phyloP scores from a whole-genome alignment of 352 stramenopile genomes.

The Phytophthora melonis region DNA sequence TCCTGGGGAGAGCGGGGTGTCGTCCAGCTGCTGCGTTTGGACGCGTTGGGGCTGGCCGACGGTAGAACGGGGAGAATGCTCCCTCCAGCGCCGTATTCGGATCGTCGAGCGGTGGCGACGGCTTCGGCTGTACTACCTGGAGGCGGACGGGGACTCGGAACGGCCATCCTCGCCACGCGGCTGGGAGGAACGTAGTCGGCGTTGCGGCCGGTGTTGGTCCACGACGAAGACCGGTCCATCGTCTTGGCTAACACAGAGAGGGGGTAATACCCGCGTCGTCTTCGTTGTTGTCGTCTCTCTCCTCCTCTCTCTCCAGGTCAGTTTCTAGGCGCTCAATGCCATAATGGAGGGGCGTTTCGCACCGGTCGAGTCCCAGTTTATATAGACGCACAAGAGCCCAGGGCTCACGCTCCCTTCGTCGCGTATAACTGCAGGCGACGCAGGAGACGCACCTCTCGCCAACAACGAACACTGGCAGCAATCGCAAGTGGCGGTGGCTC shows the following conservation, averaged over 20 bases:
- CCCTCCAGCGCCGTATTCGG: slow-evolving; percentile 30
- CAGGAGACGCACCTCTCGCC: too few relatives aligned
- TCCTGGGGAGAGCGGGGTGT: slow-evolving; percentile 42
- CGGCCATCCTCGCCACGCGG: slow-evolving; percentile 33
- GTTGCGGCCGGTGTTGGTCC: slow-evolving; percentile 22
- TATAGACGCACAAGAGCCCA: slow-evolving; percentile 1
- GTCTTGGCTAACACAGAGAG: neutral
- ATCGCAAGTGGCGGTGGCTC: neutral
- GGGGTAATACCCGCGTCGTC: neutral
- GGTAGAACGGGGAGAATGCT: slow-evolving; percentile 53
- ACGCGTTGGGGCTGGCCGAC: slow-evolving; percentile 38
- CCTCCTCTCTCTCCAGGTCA: neutral
- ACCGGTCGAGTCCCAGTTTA: slow-evolving; percentile 16
- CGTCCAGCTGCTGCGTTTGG: slow-evolving; percentile 59
- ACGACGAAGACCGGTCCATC: slow-evolving; percentile 37
- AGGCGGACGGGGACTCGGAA: slow-evolving; percentile 38
- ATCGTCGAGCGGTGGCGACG: slow-evolving; percentile 33
- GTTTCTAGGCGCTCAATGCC: slow-evolving; percentile 19
- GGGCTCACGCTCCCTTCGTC: neutral
- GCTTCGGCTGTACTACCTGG: slow-evolving; percentile 29
- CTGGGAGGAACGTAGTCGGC: slow-evolving; percentile 30
- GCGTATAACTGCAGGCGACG: slow-evolving; percentile 5
- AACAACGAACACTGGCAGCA: neutral
- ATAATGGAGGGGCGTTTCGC: slow-evolving; percentile 20
- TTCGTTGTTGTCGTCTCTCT: neutral